Evolutionary conservation across 1,139 yeast genomes (phyloP).

Genomic region (Pichia kudriavzevii): DNA sequence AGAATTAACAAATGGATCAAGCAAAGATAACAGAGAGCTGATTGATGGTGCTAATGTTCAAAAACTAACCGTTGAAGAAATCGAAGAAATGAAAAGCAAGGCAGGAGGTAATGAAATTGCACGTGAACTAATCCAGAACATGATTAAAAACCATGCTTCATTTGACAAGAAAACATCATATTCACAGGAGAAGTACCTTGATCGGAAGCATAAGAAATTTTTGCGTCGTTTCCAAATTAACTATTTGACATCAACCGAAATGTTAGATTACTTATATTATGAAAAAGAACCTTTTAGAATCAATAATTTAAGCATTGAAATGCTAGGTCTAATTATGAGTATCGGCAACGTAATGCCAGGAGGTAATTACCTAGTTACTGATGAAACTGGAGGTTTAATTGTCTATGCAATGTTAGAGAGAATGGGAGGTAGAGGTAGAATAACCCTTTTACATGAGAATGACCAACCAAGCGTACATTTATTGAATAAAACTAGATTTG

Average conservation of each 20-base stretch:
- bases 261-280: constrained; percentile 57
- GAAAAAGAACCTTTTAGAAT: constrained; percentile 69
- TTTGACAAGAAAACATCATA: constrained; percentile 84
- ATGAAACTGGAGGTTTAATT: constrained; percentile 84
- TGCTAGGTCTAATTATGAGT: constrained; percentile 67
- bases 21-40: constrained; percentile 60
- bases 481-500: constrained; percentile 56
- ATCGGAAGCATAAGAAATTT: constrained; percentile 87
- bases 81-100: constrained; percentile 67
- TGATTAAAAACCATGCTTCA: constrained; percentile 76
- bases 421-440: constrained; percentile 75
- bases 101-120: constrained; percentile 61
- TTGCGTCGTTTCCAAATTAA: constrained; percentile 79
- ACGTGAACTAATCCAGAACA: constrained; percentile 72
- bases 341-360: constrained; percentile 82
- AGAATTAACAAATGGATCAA: constrained; percentile 24
- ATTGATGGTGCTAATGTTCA: constrained; percentile 75
- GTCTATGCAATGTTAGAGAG: constrained; percentile 82
- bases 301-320: constrained; percentile 78
- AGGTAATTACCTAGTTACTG: constrained; percentile 79
- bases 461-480: constrained; percentile 83
- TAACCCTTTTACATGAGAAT: constrained; percentile 78
- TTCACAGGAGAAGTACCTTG: constrained; percentile 86
- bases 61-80: constrained; percentile 63
- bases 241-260: constrained; percentile 66